Percentiles rank a stretch among this genome's conserved stretches.
Evolutionary conservation across 2,329 filamentous ascomycete genomes (phyloP).

Genomic region (Thielaviopsis populi): DNA sequence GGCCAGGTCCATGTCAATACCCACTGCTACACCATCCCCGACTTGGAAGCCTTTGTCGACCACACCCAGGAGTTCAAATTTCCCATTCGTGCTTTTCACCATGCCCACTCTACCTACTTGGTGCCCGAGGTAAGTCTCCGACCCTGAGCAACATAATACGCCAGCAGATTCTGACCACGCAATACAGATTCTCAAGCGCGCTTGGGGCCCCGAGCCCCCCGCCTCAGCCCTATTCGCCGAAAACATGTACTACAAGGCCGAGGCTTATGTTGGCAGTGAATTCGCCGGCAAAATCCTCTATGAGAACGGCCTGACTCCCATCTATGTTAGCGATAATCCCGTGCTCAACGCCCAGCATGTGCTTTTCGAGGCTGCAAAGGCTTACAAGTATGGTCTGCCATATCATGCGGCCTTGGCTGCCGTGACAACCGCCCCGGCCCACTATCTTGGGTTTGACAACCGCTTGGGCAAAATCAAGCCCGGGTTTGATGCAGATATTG

Average conservation of each 20-base stretch:
- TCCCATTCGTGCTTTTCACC: constrained; percentile 50
- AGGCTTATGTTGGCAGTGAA: constrained; percentile 49
- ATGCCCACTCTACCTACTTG: constrained; percentile 51
- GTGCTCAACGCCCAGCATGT: constrained; percentile 56
- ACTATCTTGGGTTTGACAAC: constrained; percentile 40
- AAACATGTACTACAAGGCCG: constrained; percentile 58
- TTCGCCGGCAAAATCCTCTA: constrained; percentile 51
- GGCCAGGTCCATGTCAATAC: constrained; percentile 56
- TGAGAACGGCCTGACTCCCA: constrained; percentile 47
- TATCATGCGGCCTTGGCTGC: constrained; percentile 44
- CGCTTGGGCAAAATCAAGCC: constrained; percentile 46
- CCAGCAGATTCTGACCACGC: neutral
- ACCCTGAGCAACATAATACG: constrained; percentile 9
- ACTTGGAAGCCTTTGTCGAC: constrained; percentile 53
- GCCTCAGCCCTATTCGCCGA: constrained; percentile 52
- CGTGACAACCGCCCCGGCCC: constrained; percentile 44
- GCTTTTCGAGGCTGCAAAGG: constrained; percentile 48
- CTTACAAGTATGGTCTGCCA: constrained; percentile 43
- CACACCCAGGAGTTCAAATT: constrained; percentile 61
- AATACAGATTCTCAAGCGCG: constrained; percentile 37
- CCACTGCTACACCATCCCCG: constrained; percentile 56
- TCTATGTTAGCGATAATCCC: constrained; percentile 58
- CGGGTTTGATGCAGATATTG: constrained; percentile 46
- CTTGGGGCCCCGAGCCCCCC: constrained; percentile 38
- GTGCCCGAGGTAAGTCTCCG: constrained; percentile 41